Conservation (phyloP, 805 yeast species). For the Naumovozyma baii region DNA sequence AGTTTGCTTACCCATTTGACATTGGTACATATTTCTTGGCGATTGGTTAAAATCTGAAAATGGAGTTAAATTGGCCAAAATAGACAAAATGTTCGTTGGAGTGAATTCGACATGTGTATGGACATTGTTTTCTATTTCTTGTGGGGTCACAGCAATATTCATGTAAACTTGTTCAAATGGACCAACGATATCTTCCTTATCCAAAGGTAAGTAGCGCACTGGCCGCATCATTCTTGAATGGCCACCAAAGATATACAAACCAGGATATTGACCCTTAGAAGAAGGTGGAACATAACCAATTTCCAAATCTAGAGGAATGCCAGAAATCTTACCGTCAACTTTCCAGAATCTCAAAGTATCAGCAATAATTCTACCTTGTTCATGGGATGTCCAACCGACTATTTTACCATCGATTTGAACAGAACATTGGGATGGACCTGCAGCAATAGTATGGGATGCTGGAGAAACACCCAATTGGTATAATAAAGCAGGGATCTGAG, state of each 20-base stretch:
- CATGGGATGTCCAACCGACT: constrained; percentile 90
- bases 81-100: constrained; percentile 90
- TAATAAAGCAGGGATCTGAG: constrained; percentile 56
- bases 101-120: constrained; percentile 92
- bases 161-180: constrained; percentile 97
- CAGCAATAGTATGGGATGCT: constrained; percentile 59
- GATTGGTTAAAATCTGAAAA: constrained; percentile 98
- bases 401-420: constrained; percentile 89
- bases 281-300: constrained; percentile 97
- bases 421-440: constrained; percentile 83
- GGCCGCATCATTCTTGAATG: constrained; percentile 94
- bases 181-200: constrained; percentile 78
- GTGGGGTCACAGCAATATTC: constrained; percentile 91
- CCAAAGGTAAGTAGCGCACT: constrained; percentile 80
- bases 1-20: constrained; percentile 99
- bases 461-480: constrained; percentile 73
- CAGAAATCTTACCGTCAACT: constrained; percentile 59
- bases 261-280: constrained; percentile 93
- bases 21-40: constrained; percentile 98
- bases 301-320: constrained; percentile 80
- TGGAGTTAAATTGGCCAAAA: constrained; percentile 93
- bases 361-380: constrained; percentile 76
- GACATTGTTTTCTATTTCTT: constrained; percentile 68
- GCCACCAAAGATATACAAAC: constrained; percentile 84
- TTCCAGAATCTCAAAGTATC: constrained; percentile 90